Percentiles rank a stretch among this genome's conserved stretches.
Conservation (phyloP, 306 rosid species). For the Bauhinia variegata region DNA sequence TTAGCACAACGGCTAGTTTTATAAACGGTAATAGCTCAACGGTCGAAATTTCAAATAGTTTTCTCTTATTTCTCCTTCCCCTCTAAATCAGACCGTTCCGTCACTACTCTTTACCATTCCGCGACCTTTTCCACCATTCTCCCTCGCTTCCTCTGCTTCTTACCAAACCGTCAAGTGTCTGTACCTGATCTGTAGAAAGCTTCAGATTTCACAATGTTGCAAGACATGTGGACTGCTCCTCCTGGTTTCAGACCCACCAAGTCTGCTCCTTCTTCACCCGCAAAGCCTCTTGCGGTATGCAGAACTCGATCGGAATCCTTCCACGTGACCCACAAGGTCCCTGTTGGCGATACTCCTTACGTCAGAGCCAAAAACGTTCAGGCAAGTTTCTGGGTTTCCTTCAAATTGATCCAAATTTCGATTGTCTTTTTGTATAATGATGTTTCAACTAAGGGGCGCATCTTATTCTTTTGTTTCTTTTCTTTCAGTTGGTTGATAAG, state of each 20-base stretch:
- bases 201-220: slow-evolving; percentile 52
- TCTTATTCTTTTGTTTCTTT: neutral
- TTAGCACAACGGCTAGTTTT: slow-evolving; percentile 51
- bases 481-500: slow-evolving; percentile 80
- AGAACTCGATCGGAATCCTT: slow-evolving; percentile 85
- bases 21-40: slow-evolving; percentile 44
- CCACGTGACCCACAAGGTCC: slow-evolving; percentile 85
- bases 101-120: neutral
- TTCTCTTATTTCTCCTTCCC: neutral
- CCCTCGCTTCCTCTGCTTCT: slow-evolving; percentile 14
- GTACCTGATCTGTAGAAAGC: slow-evolving; percentile 10
- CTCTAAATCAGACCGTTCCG: slow-evolving; percentile 25
- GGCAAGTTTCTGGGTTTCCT: slow-evolving; percentile 42
- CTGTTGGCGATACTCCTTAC: slow-evolving; percentile 84
- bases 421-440: neutral
- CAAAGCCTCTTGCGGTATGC: slow-evolving; percentile 72
- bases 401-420: neutral
- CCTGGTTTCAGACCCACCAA: slow-evolving; percentile 94
- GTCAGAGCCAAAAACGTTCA: slow-evolving; percentile 97
- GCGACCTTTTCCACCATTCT: no score
- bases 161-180: neutral
- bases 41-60: slow-evolving; percentile 33
- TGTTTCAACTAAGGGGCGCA: neutral
- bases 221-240: slow-evolving; percentile 93
- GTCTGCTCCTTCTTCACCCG: slow-evolving; percentile 96